Percentiles rank a stretch among this genome's conserved stretches.
phyloP scores from a whole-genome alignment of 768 basidiomycete genomes.

The Termitomyces heimii region DNA sequence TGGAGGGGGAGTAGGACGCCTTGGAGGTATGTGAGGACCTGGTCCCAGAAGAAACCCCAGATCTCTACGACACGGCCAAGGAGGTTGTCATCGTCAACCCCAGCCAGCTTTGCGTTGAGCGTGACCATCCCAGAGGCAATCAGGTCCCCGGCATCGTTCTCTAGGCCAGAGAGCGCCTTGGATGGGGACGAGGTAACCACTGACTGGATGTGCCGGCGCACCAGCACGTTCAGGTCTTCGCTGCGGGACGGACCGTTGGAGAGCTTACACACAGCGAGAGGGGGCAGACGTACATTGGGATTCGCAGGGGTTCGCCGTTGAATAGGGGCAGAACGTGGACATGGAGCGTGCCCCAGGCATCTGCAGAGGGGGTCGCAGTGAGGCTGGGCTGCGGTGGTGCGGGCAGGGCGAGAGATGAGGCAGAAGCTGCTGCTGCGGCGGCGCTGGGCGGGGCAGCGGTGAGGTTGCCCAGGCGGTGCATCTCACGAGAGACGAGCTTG shows the following conservation, averaged over 20 bases:
- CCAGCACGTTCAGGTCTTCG: conserved; percentile 84
- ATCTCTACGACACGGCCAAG: conserved; percentile 75
- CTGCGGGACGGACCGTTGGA: no score
- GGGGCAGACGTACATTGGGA: conserved; percentile 63
- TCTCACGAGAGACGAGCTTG: conserved; percentile 76
- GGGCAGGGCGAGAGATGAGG: conserved; percentile 38
- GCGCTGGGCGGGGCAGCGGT: conserved; percentile 48
- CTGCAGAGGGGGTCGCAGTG: conserved; percentile 41
- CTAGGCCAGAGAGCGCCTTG: conserved; percentile 67
- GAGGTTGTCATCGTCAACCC: conserved; percentile 74
- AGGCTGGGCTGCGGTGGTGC: conserved; percentile 31
- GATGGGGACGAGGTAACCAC: conserved; percentile 71
- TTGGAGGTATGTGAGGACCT: conserved; percentile 82
- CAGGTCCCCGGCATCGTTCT: conserved; percentile 75
- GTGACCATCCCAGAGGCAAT: conserved; percentile 90
- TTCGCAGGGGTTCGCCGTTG: conserved; percentile 81
- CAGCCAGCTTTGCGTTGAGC: conserved; percentile 75
- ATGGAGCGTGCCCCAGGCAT: conserved; percentile 82
- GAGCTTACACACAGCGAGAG: background rate
- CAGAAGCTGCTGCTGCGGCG: conserved; percentile 34
- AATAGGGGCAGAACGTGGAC: conserved; percentile 88
- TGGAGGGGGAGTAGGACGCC: conserved; percentile 50
- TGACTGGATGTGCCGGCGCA: conserved; percentile 71
- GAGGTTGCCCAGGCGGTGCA: conserved; percentile 74
- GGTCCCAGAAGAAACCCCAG: conserved; percentile 94